Evolutionary conservation across 805 yeast species (phyloP).

Genomic region (Metschnikowia kofuensis): DNA sequence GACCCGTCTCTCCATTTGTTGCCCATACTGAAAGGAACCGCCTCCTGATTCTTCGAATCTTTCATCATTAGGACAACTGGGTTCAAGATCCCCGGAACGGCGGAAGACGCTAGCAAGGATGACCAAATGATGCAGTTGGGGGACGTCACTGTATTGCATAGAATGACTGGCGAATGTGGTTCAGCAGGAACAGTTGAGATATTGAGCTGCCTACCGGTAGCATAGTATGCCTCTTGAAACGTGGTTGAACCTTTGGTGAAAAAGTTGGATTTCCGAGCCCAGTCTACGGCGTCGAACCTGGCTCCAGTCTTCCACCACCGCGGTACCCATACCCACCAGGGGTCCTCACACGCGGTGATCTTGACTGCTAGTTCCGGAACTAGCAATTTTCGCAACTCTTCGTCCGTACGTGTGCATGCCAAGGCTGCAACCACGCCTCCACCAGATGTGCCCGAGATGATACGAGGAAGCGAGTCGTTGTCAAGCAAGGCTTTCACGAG

Average conservation of each 20-base stretch:
- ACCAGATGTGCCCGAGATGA: slow-evolving; percentile 76
- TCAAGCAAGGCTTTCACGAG: slow-evolving; percentile 69
- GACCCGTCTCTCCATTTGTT: slow-evolving; percentile 79
- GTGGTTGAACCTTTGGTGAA: slow-evolving; percentile 73
- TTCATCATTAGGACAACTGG: slow-evolving; percentile 81
- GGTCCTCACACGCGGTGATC: slow-evolving; percentile 69
- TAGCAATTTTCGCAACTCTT: slow-evolving; percentile 54
- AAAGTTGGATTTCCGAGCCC: slow-evolving; percentile 70
- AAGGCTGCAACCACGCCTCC: slow-evolving; percentile 78
- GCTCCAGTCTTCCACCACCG: slow-evolving; percentile 77
- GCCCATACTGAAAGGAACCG: slow-evolving; percentile 70
- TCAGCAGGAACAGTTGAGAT: slow-evolving; percentile 80
- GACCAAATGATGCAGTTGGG: slow-evolving; percentile 86
- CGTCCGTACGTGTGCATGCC: slow-evolving; percentile 65
- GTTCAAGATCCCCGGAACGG: slow-evolving; percentile 78
- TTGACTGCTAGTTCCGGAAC: slow-evolving; percentile 60
- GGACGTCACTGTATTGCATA: slow-evolving; percentile 72
- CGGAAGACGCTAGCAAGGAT: slow-evolving; percentile 69
- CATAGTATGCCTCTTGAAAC: slow-evolving; percentile 62
- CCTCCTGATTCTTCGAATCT: slow-evolving; percentile 30
- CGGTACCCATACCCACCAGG: slow-evolving; percentile 55
- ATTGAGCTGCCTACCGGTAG: slow-evolving; percentile 69
- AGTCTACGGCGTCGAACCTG: slow-evolving; percentile 66
- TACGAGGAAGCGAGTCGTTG: slow-evolving; percentile 60
- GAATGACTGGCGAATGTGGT: slow-evolving; percentile 75